A percentile compares a stretch with the other conserved stretches of the same genome.
These are phyloP conservation scores for Aspergillus sclerotioniger DNA, from an alignment of 495 filamentous ascomycete species.

Conservation along the genomic window DNA sequence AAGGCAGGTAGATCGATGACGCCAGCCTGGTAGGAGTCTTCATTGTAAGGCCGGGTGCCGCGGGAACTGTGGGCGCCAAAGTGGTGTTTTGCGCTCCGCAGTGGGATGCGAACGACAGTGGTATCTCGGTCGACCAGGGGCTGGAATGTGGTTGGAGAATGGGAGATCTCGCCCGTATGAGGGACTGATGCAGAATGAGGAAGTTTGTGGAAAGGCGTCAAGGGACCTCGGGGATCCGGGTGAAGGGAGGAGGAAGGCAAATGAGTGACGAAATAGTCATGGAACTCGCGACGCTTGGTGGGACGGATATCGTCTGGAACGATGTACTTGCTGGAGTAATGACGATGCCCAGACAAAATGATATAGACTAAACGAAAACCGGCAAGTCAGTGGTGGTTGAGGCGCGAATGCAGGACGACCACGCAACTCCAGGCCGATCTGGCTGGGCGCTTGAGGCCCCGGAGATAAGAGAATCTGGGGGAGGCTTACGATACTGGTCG, in stretches of 20 bases:
- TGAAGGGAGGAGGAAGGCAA: conserved; percentile 90
- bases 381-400: not conserved
- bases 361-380: not conserved
- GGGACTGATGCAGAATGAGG: conserved; percentile 81
- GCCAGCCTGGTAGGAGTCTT: conserved; percentile 92
- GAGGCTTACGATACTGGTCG: conserved; percentile 34
- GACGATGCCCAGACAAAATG: conserved; percentile 1
- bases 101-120: conserved; percentile 96
- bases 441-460: conserved; percentile 1
- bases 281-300: conserved; percentile 61
- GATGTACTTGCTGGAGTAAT: conserved; percentile 18
- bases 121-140: conserved; percentile 68
- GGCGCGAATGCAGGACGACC: not conserved
- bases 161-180: conserved; percentile 55
- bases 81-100: conserved; percentile 92
- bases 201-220: conserved; percentile 64
- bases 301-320: conserved; percentile 21
- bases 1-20: conserved; percentile 91
- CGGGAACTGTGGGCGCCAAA: conserved; percentile 79
- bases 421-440: not conserved
- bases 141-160: conserved; percentile 56
- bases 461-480: conserved; percentile 25
- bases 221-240: conserved; percentile 72
- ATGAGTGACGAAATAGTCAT: conserved; percentile 96
- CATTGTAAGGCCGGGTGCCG: conserved; percentile 81